Evolutionary conservation across 257 asterid species (phyloP).

Genomic region (Solanum lignicaule): DNA sequence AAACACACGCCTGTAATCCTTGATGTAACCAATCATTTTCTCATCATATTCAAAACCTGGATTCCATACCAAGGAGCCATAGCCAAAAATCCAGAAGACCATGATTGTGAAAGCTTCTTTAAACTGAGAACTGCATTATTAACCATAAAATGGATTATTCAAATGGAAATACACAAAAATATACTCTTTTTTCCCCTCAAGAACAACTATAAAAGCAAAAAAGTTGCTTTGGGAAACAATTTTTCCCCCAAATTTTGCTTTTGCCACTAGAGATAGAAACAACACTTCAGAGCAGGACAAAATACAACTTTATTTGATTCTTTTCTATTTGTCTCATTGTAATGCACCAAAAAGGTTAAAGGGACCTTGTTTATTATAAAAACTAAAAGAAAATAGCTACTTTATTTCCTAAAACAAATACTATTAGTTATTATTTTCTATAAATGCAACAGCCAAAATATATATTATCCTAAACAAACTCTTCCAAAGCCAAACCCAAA

Average conservation of each 20-base stretch:
- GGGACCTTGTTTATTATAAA: neutral
- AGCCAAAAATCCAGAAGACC: constrained; percentile 90
- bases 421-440: neutral
- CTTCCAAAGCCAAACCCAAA: neutral
- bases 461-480: neutral
- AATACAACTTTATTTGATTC: neutral
- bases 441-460: neutral
- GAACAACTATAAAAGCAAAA: neutral
- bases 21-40: constrained; percentile 68
- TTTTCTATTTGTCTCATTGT: neutral
- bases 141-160: neutral
- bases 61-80: constrained; percentile 94
- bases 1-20: constrained; percentile 76
- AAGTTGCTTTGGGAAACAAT: neutral
- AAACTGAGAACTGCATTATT: neutral
- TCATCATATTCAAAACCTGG: constrained; percentile 88
- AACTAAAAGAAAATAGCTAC: neutral
- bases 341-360: neutral
- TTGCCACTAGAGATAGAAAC: neutral
- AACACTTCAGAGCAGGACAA: neutral
- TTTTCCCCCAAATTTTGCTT: neutral
- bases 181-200: neutral
- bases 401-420: neutral
- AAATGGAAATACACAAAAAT: neutral
- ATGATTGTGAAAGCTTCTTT: constrained; percentile 15